Evolutionary conservation across 495 filamentous ascomycete species (phyloP), one percentile per base, ranked within the genome.

Genomic region (Parathielavia hyrcaniae): DNA sequence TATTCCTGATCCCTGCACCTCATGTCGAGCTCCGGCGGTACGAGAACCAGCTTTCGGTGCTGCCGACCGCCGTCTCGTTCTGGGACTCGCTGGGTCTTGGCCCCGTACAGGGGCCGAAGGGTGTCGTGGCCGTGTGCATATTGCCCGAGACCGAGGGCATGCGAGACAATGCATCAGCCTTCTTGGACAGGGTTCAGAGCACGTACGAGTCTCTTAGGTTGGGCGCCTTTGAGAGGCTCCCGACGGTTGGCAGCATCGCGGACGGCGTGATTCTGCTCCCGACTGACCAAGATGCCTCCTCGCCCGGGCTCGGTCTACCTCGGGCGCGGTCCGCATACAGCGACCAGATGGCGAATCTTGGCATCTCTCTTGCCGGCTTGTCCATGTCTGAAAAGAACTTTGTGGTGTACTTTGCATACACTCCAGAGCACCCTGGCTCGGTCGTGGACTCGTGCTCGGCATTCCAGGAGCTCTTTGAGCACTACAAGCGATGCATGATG

Each of bases 41-140:
- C 13, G 87, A 90, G 45, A 82, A 80, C 7, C 82, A 76, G 51
- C 76, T 93, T 38, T 88, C 95, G 38, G 75, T 95, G 35, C 75
- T 96, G 40, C 89, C 92, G 10, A 78, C 91, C 7, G 86, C 89
- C 1, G 67, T 96, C 10, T 67, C 79, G 0, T 99, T 97, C 64
- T 97, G 95, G 95, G 91, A 97, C 61, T 87, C 86, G 22, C 79
- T 97, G 58, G 87, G 89, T 6, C 79, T 99, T 23, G 84, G 82
- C 19, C 93, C 95, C 19, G 80, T 83, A 35, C 81, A 83, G 67
- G 90, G 89, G 1, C 60, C 76, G 2, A 99, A 97, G 71, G 83
- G 96, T 64, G 77, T 97, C 32, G 80, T 81, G 11, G 83, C 85
- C 13, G 83, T 90, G 63, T 95, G 89, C 62, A 77, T 97, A n/a